Evolutionary conservation across 2,329 filamentous ascomycete species (phyloP), one percentile per base, ranked within the genome.

Genomic region (Talaromyces sp.): DNA sequence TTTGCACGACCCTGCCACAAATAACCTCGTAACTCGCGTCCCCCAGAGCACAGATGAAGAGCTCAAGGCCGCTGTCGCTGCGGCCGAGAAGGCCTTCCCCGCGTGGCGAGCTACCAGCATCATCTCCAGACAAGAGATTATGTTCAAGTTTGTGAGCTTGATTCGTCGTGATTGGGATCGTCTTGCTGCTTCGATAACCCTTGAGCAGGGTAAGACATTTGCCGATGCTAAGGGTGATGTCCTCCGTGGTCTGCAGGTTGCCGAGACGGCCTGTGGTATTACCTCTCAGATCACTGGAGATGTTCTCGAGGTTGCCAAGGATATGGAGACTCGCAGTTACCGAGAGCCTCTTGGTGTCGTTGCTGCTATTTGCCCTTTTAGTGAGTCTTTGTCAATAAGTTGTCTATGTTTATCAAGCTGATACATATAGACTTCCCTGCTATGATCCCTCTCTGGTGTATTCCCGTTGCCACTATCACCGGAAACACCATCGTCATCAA

Each of bases 401-500:
- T n/a, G 39, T 43, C 39, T 8, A n/a, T n/a, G 39, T 14, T 14
- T 19, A 31, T 16, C 13, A 50, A 37, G 31, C n/a, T 37, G 22
- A 56, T 39, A 22, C 14, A 11, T 14, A 27, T 67, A 85, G 84
- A 89, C 79, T 89, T 89, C 79, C 87, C 87, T 61, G 87, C 87
- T 68, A 90, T 90, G 87, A 89, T 90, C 75, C 87, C 87, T 11
- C 81, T 89, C 10, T 90, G 87, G 87, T 87, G 81, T 37, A 87
- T 89, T 47, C 87, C 87, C 9, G 82, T 89, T 66, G 86, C 86
- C 7, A 84, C 85, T 7, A 81, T 87, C 22, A 86, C 85, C 9
- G 86, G 86, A 47, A 89, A 89, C 76, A 85, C 83, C 3, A 76
- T 86, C 63, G 80, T 89, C 66, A 78, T 88, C 69, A 89, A 89